Evolutionary conservation across 1,284 basidiomycete genomes (phyloP).

Genomic region (Xerocomus amazonicus): DNA sequence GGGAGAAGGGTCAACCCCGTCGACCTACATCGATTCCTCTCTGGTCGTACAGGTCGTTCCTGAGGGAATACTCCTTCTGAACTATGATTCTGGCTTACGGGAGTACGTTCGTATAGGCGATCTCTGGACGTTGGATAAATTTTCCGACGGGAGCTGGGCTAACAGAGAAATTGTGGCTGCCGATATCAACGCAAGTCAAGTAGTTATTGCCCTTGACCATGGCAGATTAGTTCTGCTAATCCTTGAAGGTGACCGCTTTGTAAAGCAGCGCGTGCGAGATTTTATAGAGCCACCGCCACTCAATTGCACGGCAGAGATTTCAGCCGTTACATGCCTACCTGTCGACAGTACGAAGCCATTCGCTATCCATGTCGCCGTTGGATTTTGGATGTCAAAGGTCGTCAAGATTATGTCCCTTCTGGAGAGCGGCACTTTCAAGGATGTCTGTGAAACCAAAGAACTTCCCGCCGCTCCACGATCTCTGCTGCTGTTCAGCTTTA

Average conservation of each 20-base stretch:
- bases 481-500: conserved; percentile 68
- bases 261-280: conserved; percentile 33
- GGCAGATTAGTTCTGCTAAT: conserved; percentile 55
- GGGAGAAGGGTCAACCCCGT: conserved; percentile 25
- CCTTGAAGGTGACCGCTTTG: conserved; percentile 39
- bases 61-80: conserved; percentile 49
- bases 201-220: conserved; percentile 62
- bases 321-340: conserved; percentile 61
- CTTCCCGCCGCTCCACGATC: conserved; percentile 67
- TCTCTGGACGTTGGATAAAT: conserved; percentile 33
- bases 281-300: conserved; percentile 20
- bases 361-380: conserved; percentile 53
- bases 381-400: conserved; percentile 73
- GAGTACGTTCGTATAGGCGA: conserved; percentile 35
- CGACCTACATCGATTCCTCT: conserved; percentile 49
- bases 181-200: conserved; percentile 57
- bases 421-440: conserved; percentile 17
- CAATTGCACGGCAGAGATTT: conserved; percentile 46
- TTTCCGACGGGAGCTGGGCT: conserved; percentile 26
- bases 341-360: conserved; percentile 46
- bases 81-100: conserved; percentile 43
- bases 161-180: conserved; percentile 63
- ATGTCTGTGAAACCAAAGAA: conserved; percentile 42
- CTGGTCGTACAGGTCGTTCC: conserved; percentile 72
- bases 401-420: conserved; percentile 58